Evolutionary conservation across 495 filamentous ascomycete genomes (phyloP), one percentile per base, ranked within the genome.

Genomic region (Penicillium bovifimosum): DNA sequence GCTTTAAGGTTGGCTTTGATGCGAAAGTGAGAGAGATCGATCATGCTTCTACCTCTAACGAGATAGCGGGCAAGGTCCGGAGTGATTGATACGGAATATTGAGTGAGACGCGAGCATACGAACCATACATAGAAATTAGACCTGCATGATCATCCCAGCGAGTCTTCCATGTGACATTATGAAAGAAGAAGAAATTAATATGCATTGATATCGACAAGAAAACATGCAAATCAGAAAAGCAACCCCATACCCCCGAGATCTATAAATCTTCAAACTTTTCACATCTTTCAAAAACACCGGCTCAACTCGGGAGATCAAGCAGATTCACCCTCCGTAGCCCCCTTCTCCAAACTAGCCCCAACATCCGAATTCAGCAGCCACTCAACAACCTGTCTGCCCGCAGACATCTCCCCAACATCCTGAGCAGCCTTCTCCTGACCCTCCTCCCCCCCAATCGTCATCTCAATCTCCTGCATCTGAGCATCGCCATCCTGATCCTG

Each of bases 1-100:
- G 74, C 20, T 97, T 97, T 66, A 80, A 81, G 64, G 91, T 99
- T 10, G 80, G 87, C 5, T 64, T 75, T 33, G 88, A 96, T 69
- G 95, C 91, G 81, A 88, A 78, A 54, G 91, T 93, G 17, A 66
- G 75, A 34, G 76, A 80, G 51, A 74, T 80, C 44, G 62, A 67
- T 26, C 16, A 44, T 14, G 53, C 53, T 18, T 26, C 38, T 9
- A 34, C 53, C 28, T 59, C 58, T 0, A 58, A 48, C 3, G 47
- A 48, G 9, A 48, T 52, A 18, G 39, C 32, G 10, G 44, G 47
- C 39, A 70, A 70, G 53, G 43, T 47, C 28, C 63, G 70, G 28
- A 58, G 62, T 46, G 61, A 65, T 51, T 67, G 56, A 62, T 62
- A 47, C 66, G 53, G 61, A 57, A 62, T 62, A 47, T 67, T 53